Conservation (phyloP, 2,329 filamentous ascomycete species). For the Nothophaeocryptopus gaeumannii region DNA sequence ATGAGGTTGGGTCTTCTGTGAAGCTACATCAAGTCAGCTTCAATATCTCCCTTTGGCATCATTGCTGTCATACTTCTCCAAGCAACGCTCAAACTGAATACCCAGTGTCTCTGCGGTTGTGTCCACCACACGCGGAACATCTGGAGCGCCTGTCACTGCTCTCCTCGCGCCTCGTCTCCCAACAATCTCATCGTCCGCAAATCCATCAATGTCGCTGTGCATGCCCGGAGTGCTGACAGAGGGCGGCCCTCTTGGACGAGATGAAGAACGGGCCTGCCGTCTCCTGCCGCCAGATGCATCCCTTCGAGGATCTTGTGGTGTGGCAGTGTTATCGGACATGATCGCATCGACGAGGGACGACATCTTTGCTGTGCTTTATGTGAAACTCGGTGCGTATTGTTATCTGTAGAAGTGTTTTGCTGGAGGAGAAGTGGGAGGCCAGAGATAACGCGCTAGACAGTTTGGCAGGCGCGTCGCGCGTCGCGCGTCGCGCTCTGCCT, state of each 20-base stretch:
- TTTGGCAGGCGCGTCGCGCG: too few relatives aligned
- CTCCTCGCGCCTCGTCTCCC: constrained; percentile 50
- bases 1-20: constrained; percentile 65
- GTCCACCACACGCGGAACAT: constrained; percentile 72
- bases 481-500: too few relatives aligned
- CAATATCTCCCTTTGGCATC: background rate
- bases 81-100: constrained; percentile 73
- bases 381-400: background rate
- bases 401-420: background rate
- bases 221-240: constrained; percentile 51
- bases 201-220: constrained; percentile 57
- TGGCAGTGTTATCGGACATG: constrained; percentile 45
- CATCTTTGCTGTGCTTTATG: constrained; percentile 38
- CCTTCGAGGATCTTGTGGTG: constrained; percentile 36
- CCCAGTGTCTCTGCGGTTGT: constrained; percentile 71
- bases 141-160: constrained; percentile 47
- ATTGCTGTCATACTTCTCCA: constrained; percentile 61
- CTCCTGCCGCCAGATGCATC: constrained; percentile 36
- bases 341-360: constrained; percentile 53
- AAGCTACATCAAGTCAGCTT: constrained; percentile 46
- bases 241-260: constrained; percentile 53
- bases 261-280: constrained; percentile 48
- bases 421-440: background rate
- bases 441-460: background rate
- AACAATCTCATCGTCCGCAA: constrained; percentile 61